Percentiles rank a stretch among this genome's conserved stretches.
Conservation (phyloP, 179 eudicot species). For the Drosera spatulata region DNA sequence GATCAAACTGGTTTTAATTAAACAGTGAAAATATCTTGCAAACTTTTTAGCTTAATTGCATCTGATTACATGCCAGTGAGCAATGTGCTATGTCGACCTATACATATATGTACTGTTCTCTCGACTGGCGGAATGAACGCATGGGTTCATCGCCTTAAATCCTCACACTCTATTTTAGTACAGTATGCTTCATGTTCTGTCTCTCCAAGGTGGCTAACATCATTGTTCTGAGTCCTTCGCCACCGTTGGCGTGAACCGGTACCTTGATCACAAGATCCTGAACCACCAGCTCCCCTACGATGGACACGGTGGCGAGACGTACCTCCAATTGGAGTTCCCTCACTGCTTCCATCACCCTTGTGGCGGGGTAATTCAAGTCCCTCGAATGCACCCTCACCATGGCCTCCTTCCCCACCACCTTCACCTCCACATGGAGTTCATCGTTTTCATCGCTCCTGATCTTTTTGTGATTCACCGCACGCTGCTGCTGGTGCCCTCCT, state of each 20-base stretch:
- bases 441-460: neutral
- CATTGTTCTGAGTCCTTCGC: slow-evolving; percentile 12
- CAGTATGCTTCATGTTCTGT: too few species aligned
- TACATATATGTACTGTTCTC: too few species aligned
- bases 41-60: too few species aligned
- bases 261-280: slow-evolving; percentile 61
- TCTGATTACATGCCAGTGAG: too few species aligned
- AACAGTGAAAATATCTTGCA: too few species aligned
- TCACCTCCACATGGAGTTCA: slow-evolving; percentile 40
- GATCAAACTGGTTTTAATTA: too few species aligned
- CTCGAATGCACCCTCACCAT: slow-evolving; percentile 65
- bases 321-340: slow-evolving; percentile 46
- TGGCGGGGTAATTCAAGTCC: slow-evolving; percentile 35
- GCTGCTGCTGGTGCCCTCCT: neutral
- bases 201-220: too few species aligned
- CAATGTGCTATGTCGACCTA: too few species aligned
- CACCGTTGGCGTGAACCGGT: slow-evolving; percentile 26
- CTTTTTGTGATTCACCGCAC: too few species aligned
- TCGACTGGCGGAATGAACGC: too few species aligned
- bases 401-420: slow-evolving; percentile 45
- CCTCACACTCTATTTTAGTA: too few species aligned
- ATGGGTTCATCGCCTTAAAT: too few species aligned
- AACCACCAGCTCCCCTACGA: slow-evolving; percentile 49
- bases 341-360: slow-evolving; percentile 55
- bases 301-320: slow-evolving; percentile 60